Evolutionary conservation across 2,329 filamentous ascomycete species (phyloP).

Genomic region (Diaporthe sp.): DNA sequence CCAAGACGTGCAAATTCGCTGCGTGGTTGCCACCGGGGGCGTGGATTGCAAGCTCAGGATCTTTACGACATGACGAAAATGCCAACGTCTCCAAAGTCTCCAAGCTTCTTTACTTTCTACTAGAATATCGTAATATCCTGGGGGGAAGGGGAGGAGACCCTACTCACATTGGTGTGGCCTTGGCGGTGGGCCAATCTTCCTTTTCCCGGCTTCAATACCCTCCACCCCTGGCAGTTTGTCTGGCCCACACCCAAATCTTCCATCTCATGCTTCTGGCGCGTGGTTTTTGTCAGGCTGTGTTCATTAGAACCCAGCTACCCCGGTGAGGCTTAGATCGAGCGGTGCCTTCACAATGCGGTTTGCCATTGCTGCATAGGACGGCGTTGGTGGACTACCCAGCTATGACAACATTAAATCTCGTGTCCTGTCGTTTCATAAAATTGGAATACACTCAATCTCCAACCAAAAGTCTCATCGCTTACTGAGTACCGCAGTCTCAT

Average conservation of each 20-base stretch:
- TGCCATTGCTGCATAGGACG: conserved; percentile 16
- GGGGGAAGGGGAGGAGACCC: background rate
- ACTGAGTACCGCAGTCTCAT: background rate
- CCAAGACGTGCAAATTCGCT: conserved; percentile 77
- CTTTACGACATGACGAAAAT: conserved; percentile 70
- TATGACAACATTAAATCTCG: background rate
- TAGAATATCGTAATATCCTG: conserved; percentile 23
- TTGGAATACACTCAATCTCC: background rate
- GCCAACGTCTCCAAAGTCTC: background rate
- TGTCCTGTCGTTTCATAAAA: conserved; percentile 3
- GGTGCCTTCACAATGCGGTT: background rate
- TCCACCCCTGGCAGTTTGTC: background rate
- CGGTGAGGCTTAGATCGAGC: conserved; percentile 25
- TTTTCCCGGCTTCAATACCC: conserved; percentile 19
- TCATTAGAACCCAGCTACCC: background rate
- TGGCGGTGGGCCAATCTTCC: background rate
- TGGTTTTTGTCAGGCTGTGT: conserved; percentile 11
- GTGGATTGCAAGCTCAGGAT: conserved; percentile 85
- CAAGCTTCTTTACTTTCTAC: conserved; percentile 8
- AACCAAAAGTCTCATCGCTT: background rate
- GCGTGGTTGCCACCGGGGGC: conserved; percentile 90
- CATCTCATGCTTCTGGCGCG: conserved; percentile 20
- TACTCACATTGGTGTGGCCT: background rate
- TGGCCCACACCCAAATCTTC: background rate
- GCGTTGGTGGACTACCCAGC: conserved; percentile 26